Conservation (phyloP, 2,329 filamentous ascomycete species). For the Endoconidiophora laricicola region DNA sequence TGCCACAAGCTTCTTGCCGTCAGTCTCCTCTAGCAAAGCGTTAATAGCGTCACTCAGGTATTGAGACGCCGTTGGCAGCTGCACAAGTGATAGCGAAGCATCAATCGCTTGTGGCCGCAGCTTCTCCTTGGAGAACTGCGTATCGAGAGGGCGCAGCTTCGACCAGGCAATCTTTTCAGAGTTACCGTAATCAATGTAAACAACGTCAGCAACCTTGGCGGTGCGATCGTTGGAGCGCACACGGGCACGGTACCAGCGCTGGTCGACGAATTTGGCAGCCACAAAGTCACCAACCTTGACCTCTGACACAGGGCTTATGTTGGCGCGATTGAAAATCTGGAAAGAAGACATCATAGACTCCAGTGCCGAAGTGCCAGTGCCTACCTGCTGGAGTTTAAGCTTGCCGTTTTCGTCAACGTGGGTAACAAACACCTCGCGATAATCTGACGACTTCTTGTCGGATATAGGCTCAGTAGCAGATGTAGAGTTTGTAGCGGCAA, state of each 20-base stretch:
- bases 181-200: conserved; percentile 96
- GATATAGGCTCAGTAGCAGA: conserved; percentile 32
- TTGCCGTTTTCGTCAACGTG: conserved; percentile 69
- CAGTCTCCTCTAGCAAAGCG: conserved; percentile 59
- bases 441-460: conserved; percentile 61
- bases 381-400: conserved; percentile 83
- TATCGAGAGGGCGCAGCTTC: conserved; percentile 60
- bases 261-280: conserved; percentile 79
- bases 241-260: conserved; percentile 85
- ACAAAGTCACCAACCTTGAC: conserved; percentile 89
- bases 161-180: conserved; percentile 76
- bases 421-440: conserved; percentile 84
- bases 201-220: conserved; percentile 71
- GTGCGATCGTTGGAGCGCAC: conserved; percentile 86
- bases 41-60: conserved; percentile 68
- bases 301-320: conserved; percentile 56
- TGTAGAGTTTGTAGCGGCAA: conserved; percentile 32
- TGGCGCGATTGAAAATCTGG: conserved; percentile 78
- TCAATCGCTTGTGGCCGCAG: conserved; percentile 79
- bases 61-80: conserved; percentile 66
- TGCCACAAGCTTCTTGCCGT: conserved; percentile 63
- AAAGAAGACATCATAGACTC: conserved; percentile 84
- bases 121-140: conserved; percentile 64
- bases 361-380: conserved; percentile 67
- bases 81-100: conserved; percentile 72